Evolutionary conservation across 352 stramenopile species (phyloP), one percentile per base, ranked within the genome.

Genomic region (Phytophthora pseudosyringae): DNA sequence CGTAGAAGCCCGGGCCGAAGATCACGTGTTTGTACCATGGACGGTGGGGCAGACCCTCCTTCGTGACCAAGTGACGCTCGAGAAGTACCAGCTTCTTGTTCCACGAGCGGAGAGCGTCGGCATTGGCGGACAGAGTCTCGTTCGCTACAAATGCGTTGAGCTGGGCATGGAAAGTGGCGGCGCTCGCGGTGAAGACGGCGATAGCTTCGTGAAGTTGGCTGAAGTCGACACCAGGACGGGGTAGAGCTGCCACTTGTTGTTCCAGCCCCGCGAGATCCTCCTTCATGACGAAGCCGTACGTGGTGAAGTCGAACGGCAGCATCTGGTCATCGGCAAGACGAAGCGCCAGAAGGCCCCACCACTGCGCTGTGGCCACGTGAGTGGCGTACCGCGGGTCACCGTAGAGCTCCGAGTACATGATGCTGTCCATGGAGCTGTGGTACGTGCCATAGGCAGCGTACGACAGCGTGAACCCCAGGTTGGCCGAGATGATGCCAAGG

Each of bases 401-500:
- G 36, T 77, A 73, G 32, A 49, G 71, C 16, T 91, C 79, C 16
- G 83, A 58, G 59, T 80, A 96, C 51, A 59, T 68, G 52, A 94
- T 71, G 29, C 73, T 91, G 71, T 97, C 88, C 75, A 94, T 97
- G 32, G 78, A 77, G 58, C 73, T 91, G 69, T 97, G 89, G 61
- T 96, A 94, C 16, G 76, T 49, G 5, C 84, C 88, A 64, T 93
- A 92, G 1, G 48, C 38, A 0, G 44, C 46, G 8, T 57, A 32
- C 2, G 48, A 33, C 3, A 69, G 45, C 18, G 36, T 28, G 16
- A 76, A 76, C 12, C 52, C 58, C 18, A 76, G 31, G 36, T 71
- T 49, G 28, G 44, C 73, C 5, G 76, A 90, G 21, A 81, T 78
- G 49, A 97, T 90, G 21, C 89, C 89, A 16, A 96, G 67, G 51